Conservation (phyloP, 306 rosid genomes). For the Sicyos baderoa region DNA sequence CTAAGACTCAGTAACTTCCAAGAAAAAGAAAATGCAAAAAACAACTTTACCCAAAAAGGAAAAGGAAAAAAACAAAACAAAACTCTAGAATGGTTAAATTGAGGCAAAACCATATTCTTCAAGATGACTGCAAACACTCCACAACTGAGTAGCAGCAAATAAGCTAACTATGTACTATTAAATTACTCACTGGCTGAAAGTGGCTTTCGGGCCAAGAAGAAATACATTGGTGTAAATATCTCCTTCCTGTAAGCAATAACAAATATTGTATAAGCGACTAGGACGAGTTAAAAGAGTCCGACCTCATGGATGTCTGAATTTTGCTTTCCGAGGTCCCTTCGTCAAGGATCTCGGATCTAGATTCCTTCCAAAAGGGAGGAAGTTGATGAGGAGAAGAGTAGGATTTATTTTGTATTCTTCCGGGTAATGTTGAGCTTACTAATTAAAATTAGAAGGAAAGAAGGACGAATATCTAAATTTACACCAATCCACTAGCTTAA, state of each 20-base stretch:
- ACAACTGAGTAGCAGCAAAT: neutral
- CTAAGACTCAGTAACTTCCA: neutral
- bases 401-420: neutral
- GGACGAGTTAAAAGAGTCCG: neutral
- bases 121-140: conserved; percentile 8
- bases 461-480: neutral
- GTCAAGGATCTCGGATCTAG: neutral
- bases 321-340: neutral
- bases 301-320: too few species aligned
- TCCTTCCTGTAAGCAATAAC: conserved; percentile 51
- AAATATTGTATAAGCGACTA: conserved; percentile 8
- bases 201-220: conserved; percentile 88
- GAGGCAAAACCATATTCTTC: neutral
- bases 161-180: neutral
- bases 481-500: too few species aligned
- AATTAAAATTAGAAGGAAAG: neutral
- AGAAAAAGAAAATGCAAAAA: neutral
- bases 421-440: neutral
- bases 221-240: conserved; percentile 91
- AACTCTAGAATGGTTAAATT: neutral
- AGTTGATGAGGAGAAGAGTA: neutral
- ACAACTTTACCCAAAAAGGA: neutral
- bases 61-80: neutral
- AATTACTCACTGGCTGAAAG: conserved; percentile 29
- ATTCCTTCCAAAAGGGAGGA: neutral